Conservation (phyloP, 2,329 filamentous ascomycete species). For the Neonectria hederae region DNA sequence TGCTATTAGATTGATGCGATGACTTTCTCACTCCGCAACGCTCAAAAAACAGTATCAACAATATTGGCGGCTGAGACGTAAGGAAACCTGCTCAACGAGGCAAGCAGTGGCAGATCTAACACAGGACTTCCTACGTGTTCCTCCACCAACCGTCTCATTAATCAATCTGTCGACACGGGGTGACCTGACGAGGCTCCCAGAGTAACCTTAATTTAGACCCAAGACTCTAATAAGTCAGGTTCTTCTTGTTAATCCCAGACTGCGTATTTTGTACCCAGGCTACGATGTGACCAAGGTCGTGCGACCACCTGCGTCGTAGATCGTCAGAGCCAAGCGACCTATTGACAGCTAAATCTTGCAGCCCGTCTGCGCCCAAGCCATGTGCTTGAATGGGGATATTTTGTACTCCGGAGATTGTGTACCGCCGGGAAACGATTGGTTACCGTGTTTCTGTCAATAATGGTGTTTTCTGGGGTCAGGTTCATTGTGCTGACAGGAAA, state of each 20-base stretch:
- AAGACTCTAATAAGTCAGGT: background rate
- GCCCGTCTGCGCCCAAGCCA: background rate
- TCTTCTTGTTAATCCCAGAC: background rate
- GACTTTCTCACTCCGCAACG: background rate
- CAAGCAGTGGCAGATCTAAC: background rate
- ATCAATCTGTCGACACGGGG: background rate
- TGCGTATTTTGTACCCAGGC: slow-evolving; percentile 3
- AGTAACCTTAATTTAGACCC: background rate
- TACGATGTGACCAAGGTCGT: slow-evolving; percentile 7
- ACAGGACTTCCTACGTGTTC: background rate
- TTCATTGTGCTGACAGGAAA: background rate
- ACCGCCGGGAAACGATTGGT: background rate
- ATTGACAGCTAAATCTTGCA: background rate
- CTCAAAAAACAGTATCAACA: background rate
- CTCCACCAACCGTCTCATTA: background rate
- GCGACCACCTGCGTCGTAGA: background rate
- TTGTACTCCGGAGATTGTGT: background rate
- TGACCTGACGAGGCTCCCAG: background rate
- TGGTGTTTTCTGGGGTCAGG: background rate
- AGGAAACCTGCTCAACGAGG: background rate
- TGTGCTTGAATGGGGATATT: background rate
- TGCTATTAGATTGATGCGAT: background rate
- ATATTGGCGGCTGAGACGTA: background rate
- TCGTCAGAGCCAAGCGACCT: background rate
- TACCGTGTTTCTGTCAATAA: background rate